These are phyloP conservation scores for Clavulina sp. DNA, from an alignment of 768 basidiomycete species.

Conservation along the genomic window DNA sequence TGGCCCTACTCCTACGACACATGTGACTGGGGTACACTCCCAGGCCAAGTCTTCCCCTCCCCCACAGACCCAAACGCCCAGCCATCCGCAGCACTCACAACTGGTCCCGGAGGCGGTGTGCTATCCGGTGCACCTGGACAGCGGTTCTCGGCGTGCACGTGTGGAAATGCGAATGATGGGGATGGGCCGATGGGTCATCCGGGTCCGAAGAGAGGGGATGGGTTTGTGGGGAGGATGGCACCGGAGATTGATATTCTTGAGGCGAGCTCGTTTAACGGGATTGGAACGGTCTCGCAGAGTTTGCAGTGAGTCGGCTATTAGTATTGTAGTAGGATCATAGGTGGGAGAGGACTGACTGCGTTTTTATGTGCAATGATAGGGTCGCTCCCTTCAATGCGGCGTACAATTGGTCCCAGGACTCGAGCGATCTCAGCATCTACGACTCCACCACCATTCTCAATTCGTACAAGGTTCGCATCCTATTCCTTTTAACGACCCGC, in stretches of 20 bases:
- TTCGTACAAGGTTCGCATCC: slow-evolving; percentile 25
- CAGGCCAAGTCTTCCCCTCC: slow-evolving; percentile 50
- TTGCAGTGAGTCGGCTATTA: slow-evolving; percentile 32
- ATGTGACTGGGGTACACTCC: slow-evolving; percentile 75
- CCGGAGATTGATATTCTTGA: slow-evolving; percentile 90
- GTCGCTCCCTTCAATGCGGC: slow-evolving; percentile 47
- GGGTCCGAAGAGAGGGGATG: slow-evolving; percentile 62
- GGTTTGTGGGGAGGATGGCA: slow-evolving; percentile 66
- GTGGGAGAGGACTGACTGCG: not conserved
- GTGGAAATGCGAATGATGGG: slow-evolving; percentile 42
- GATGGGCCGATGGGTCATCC: slow-evolving; percentile 87
- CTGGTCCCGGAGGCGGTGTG: slow-evolving; percentile 34
- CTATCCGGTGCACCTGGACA: slow-evolving; percentile 75
- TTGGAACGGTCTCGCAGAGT: slow-evolving; percentile 66
- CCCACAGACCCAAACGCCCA: too few relatives aligned
- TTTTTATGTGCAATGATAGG: not conserved
- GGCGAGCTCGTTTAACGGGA: slow-evolving; percentile 45
- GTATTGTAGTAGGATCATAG: not conserved
- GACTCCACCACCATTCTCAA: slow-evolving; percentile 40
- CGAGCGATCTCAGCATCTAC: slow-evolving; percentile 37
- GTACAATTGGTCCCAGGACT: slow-evolving; percentile 53
- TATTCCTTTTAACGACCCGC: not conserved
- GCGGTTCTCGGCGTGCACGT: slow-evolving; percentile 75
- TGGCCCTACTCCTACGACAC: slow-evolving; percentile 35
- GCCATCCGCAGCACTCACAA: slow-evolving; percentile 35